phyloP scores from a whole-genome alignment of 2,329 filamentous ascomycete genomes.

The Sarocladiaceae sp. region DNA sequence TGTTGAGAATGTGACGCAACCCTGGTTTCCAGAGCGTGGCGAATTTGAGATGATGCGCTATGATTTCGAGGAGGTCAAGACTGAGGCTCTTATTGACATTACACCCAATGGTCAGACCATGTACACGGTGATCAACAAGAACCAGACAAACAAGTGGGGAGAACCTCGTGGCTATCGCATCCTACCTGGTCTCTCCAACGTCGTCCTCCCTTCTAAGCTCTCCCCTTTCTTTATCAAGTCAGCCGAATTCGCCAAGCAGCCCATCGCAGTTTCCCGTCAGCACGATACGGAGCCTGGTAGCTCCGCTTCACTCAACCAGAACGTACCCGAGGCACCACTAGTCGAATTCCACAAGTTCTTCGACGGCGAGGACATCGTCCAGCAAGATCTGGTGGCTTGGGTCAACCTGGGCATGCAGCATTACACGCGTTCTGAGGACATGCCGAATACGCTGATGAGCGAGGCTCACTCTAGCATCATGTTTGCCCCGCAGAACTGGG shows the following conservation, averaged over 20 bases:
- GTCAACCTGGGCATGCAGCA: conserved; percentile 49
- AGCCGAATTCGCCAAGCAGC: conserved; percentile 38
- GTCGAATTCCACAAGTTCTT: conserved; percentile 40
- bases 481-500: conserved; percentile 35
- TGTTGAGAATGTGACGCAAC: conserved; percentile 26
- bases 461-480: conserved; percentile 35
- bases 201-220: conserved; percentile 40
- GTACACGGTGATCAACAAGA: conserved; percentile 26
- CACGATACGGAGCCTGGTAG: conserved; percentile 29
- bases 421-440: conserved; percentile 23
- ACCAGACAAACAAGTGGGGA: conserved; percentile 39
- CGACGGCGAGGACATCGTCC: conserved; percentile 29
- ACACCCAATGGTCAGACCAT: conserved; percentile 20
- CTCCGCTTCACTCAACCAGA: conserved; percentile 33
- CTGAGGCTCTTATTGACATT: conserved; percentile 10
- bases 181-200: conserved; percentile 28
- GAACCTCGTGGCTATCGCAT: conserved; percentile 43
- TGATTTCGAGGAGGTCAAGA: conserved; percentile 14
- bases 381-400: conserved; percentile 36
- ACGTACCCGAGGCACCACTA: conserved; percentile 33
- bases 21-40: conserved; percentile 32
- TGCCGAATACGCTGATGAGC: conserved; percentile 46
- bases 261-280: conserved; percentile 41
- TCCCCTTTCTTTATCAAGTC: conserved; percentile 43
- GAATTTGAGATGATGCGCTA: conserved; percentile 30